These are phyloP conservation scores for Cicer judaicum DNA, from an alignment of 306 rosid genomes.

Conservation along the genomic window DNA sequence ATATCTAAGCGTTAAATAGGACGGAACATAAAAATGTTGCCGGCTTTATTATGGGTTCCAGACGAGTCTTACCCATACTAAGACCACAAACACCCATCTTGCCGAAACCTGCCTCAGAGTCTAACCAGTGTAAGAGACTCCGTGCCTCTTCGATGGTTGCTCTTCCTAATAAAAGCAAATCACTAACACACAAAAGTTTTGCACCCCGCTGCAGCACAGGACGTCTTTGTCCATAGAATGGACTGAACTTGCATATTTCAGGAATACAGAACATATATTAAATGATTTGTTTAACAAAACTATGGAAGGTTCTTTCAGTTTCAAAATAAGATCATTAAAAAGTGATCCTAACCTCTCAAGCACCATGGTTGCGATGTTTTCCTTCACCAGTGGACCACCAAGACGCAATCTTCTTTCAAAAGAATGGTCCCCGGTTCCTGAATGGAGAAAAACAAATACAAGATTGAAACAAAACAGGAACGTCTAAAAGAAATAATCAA, in stretches of 20 bases:
- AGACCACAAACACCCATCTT: slow-evolving; percentile 99
- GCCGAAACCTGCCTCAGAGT: slow-evolving; percentile 84
- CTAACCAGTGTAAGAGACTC: slow-evolving; percentile 90
- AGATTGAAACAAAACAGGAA: slow-evolving; percentile 29
- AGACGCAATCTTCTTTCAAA: slow-evolving; percentile 91
- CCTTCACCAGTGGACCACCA: slow-evolving; percentile 87
- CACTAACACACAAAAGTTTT: slow-evolving; percentile 94
- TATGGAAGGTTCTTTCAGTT: slow-evolving; percentile 18
- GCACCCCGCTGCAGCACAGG: slow-evolving; percentile 90
- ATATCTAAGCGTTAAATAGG: slow-evolving; percentile 10
- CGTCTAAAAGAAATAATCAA: slow-evolving; percentile 36
- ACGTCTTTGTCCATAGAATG: slow-evolving; percentile 97
- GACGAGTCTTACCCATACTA: slow-evolving; percentile 87
- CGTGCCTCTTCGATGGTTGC: slow-evolving; percentile 97
- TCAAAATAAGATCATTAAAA: slow-evolving; percentile 27
- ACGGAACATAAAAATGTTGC: slow-evolving; percentile 39
- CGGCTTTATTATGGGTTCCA: slow-evolving; percentile 34
- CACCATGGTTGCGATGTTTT: slow-evolving; percentile 96
- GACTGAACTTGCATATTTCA: slow-evolving; percentile 64
- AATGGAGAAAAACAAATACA: neutral
- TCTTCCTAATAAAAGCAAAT: slow-evolving; percentile 93
- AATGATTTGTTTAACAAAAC: neutral
- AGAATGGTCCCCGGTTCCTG: slow-evolving; percentile 96
- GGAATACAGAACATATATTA: slow-evolving; percentile 27
- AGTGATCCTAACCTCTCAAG: slow-evolving; percentile 80